These are phyloP conservation scores for Coemansia sp. DNA, from an alignment of 192 early-diverging fungal species.

Conservation along the genomic window DNA sequence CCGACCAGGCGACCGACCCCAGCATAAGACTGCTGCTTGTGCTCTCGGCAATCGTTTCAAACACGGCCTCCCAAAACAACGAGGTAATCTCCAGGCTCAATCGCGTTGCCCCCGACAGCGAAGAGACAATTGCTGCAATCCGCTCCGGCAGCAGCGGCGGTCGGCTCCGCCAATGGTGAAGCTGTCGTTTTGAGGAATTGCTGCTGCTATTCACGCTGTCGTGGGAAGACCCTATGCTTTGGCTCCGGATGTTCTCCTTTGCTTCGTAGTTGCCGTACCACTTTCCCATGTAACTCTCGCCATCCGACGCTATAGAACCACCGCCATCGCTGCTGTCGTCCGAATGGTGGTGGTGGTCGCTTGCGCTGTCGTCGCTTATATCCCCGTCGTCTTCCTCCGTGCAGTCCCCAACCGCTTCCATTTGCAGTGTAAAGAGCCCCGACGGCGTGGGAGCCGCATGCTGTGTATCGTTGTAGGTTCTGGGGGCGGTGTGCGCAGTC, in stretches of 20 bases:
- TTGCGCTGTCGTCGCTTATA: slow-evolving; percentile 9
- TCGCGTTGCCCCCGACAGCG: slow-evolving; percentile 41
- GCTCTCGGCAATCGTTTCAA: slow-evolving; percentile 51
- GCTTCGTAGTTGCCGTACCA: slow-evolving; percentile 4
- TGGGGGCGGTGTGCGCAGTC: background rate
- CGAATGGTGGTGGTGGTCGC: background rate
- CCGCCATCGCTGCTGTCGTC: background rate
- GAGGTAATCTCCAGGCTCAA: slow-evolving; percentile 50
- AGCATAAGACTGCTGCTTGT: slow-evolving; percentile 44
- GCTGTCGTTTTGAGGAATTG: slow-evolving; percentile 1
- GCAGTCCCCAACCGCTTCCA: background rate
- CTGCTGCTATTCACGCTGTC: background rate
- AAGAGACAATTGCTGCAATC: slow-evolving; percentile 46
- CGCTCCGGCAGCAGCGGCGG: slow-evolving; percentile 47
- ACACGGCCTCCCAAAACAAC: slow-evolving; percentile 53
- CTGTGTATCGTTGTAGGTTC: too few relatives aligned
- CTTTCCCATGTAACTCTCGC: slow-evolving; percentile 5
- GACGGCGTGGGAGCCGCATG: background rate
- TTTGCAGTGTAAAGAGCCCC: background rate
- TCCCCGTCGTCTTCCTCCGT: background rate
- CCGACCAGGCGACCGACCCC: slow-evolving; percentile 37
- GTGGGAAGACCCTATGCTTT: background rate
- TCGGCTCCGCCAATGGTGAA: slow-evolving; percentile 34
- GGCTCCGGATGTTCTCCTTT: background rate
- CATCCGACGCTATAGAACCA: background rate